These are phyloP conservation scores for Fusarium multiceps DNA, from an alignment of 2,329 filamentous ascomycete genomes.

Conservation along the genomic window DNA sequence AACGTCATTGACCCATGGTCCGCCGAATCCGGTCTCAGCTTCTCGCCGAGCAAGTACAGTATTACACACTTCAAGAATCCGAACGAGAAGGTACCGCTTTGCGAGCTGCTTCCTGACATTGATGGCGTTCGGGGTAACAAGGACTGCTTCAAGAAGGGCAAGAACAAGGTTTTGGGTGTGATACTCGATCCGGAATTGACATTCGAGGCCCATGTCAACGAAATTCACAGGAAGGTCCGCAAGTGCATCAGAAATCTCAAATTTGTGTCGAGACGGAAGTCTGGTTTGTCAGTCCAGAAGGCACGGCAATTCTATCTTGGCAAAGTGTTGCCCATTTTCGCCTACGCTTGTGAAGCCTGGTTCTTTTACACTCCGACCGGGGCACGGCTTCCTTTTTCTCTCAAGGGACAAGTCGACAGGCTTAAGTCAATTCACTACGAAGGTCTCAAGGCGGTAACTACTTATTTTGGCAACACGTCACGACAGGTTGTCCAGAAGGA, in stretches of 20 bases:
- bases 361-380: not conserved
- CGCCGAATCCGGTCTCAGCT: not conserved
- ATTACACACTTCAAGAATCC: not conserved
- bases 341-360: constrained; percentile 19
- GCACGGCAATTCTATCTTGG: constrained; percentile 4
- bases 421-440: constrained; percentile 11
- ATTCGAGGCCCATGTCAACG: not conserved
- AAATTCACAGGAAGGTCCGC: not conserved
- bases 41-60: not conserved
- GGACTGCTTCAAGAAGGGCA: not conserved
- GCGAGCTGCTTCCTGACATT: not conserved
- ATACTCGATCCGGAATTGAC: not conserved
- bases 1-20: not conserved
- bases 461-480: not conserved
- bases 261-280: not conserved
- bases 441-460: constrained; percentile 2
- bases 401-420: not conserved
- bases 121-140: not conserved
- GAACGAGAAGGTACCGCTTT: not conserved
- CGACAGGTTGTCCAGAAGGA: constrained; percentile 3
- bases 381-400: not conserved
- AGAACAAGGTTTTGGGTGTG: constrained; percentile 2
- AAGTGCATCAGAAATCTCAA: not conserved
- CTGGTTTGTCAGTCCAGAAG: not conserved
- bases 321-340: constrained; percentile 6